Percentiles rank a stretch among this genome's conserved stretches.
Conservation (phyloP, 257 asterid species). For the Prunella vulgaris region DNA sequence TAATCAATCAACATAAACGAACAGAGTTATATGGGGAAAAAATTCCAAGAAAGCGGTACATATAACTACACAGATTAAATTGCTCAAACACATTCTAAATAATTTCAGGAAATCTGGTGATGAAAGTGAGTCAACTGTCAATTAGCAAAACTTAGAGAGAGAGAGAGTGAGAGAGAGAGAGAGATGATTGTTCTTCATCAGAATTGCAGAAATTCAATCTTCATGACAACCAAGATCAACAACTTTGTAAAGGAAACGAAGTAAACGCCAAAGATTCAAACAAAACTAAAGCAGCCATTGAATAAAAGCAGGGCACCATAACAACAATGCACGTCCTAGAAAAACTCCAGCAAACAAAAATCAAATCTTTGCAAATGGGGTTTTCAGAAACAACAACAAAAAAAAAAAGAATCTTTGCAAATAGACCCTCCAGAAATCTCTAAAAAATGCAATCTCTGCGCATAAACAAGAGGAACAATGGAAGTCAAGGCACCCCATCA, state of each 20-base stretch:
- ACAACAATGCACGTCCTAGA: constrained; percentile 12
- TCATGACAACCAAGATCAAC: constrained; percentile 21
- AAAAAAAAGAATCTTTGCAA: constrained; percentile 13
- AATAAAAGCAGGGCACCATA: background rate
- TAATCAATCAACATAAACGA: background rate
- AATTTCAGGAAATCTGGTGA: constrained; percentile 16
- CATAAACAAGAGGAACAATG: background rate
- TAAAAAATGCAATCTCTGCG: constrained; percentile 5
- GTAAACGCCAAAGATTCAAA: constrained; percentile 7
- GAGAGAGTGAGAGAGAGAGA: too few species aligned
- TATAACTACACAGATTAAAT: constrained; percentile 9
- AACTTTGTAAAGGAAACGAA: background rate
- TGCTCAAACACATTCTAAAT: background rate
- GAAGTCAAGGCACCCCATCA: background rate
- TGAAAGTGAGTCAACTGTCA: constrained; percentile 13
- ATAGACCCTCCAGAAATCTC: constrained; percentile 4
- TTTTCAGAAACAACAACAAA: constrained; percentile 9
- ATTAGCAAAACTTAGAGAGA: background rate
- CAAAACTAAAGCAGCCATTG: background rate
- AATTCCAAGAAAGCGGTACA: constrained; percentile 5
- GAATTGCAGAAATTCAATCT: constrained; percentile 9
- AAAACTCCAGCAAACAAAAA: background rate
- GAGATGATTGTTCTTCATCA: background rate
- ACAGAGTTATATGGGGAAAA: background rate
- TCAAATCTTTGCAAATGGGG: constrained; percentile 29